Percentiles rank a stretch among this genome's conserved stretches.
Evolutionary conservation across 352 stramenopile species (phyloP).

Genomic region (Pythium folliculosum): DNA sequence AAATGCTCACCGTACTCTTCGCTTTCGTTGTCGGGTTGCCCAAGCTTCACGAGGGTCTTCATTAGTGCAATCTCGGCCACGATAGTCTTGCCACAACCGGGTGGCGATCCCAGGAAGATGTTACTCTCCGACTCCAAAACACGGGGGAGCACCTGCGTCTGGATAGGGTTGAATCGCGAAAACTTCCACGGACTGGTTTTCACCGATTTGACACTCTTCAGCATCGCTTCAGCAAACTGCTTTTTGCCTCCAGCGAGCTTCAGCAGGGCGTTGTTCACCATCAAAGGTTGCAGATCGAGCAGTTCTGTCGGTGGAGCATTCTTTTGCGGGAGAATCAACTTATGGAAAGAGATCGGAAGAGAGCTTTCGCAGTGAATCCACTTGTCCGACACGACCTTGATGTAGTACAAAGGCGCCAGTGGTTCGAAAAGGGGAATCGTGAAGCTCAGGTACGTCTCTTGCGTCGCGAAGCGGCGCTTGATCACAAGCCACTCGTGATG

Average conservation of each 20-base stretch:
- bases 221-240: slow-evolving; percentile 49
- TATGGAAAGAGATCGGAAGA: slow-evolving; percentile 97
- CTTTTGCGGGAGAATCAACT: slow-evolving; percentile 98
- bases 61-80: slow-evolving; percentile 97
- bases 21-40: slow-evolving; percentile 50
- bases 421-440: slow-evolving; percentile 98
- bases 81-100: slow-evolving; percentile 94
- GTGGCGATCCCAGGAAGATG: slow-evolving; percentile 94
- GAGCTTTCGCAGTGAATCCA: slow-evolving; percentile 98
- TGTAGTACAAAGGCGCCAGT: slow-evolving; percentile 98
- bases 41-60: slow-evolving; percentile 79
- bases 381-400: slow-evolving; percentile 97
- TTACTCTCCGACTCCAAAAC: slow-evolving; percentile 96
- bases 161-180: slow-evolving; percentile 97
- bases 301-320: slow-evolving; percentile 97
- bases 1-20: slow-evolving; percentile 75
- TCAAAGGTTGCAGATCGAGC: slow-evolving; percentile 97
- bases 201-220: slow-evolving; percentile 47
- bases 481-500: slow-evolving; percentile 98
- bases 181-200: slow-evolving; percentile 73
- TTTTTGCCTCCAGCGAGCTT: slow-evolving; percentile 74
- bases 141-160: slow-evolving; percentile 97
- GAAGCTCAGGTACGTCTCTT: slow-evolving; percentile 91
- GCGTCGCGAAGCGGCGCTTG: slow-evolving; percentile 80
- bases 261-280: slow-evolving; percentile 85